Evolutionary conservation across 805 yeast species (phyloP).

Genomic region (Ogataea glucozyma): DNA sequence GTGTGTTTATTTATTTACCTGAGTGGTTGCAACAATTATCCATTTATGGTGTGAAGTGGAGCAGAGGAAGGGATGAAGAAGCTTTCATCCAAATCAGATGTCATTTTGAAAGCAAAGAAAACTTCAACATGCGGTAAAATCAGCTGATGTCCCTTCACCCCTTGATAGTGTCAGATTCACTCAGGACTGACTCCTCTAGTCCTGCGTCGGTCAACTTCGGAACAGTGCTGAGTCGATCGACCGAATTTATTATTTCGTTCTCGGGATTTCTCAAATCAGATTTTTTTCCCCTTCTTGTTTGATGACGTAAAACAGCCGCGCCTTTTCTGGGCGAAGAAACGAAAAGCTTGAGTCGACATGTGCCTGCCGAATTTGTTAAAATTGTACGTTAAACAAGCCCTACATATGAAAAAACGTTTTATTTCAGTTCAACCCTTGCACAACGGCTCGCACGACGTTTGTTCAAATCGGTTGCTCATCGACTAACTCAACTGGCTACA

Average conservation of each 20-base stretch:
- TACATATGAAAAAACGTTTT: neutral
- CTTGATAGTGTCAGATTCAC: too few relatives aligned
- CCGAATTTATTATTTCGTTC: neutral
- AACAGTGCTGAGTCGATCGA: conserved; percentile 4
- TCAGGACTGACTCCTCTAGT: too few relatives aligned
- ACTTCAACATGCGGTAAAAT: too few relatives aligned
- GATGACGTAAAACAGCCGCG: conserved; percentile 6
- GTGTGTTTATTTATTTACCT: neutral
- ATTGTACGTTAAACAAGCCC: too few relatives aligned
- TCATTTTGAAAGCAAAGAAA: too few relatives aligned
- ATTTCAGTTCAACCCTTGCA: neutral
- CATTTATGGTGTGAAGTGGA: neutral
- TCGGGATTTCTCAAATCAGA: neutral
- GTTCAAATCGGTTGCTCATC: neutral
- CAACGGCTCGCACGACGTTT: neutral
- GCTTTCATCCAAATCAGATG: too few relatives aligned
- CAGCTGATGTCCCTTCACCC: too few relatives aligned
- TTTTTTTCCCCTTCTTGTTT: neutral
- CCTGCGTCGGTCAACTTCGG: too few relatives aligned
- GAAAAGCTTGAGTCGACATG: neutral
- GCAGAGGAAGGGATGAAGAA: neutral
- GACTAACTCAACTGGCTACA: neutral
- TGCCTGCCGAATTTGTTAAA: conserved; percentile 4
- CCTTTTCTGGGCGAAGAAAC: conserved; percentile 2
- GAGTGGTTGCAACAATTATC: conserved; percentile 3